Percentiles rank a stretch among this genome's conserved stretches.
Conservation (phyloP, 192 early-diverging fungal species). For the Backusella macrospora region DNA sequence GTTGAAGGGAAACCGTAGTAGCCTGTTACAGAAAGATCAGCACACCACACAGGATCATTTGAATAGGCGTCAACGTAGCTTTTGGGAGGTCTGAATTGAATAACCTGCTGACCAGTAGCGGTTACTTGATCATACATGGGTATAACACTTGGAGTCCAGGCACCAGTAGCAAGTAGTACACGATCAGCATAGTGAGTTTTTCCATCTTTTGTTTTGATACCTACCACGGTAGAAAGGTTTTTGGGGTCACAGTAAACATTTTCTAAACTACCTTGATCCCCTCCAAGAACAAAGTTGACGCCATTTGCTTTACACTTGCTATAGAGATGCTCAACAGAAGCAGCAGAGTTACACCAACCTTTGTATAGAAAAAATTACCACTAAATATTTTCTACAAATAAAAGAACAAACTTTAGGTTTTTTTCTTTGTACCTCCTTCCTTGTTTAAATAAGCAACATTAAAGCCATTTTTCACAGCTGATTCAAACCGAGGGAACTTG, state of each 20-base stretch:
- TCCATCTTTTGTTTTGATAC: conserved; percentile 45
- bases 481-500: conserved; percentile 22
- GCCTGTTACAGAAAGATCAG: conserved; percentile 47
- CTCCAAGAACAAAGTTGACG: conserved; percentile 20
- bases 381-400: background rate
- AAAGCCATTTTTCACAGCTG: conserved; percentile 18
- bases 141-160: conserved; percentile 49
- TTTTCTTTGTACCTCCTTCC: conserved; percentile 15
- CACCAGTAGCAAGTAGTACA: conserved; percentile 49
- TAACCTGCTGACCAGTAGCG: conserved; percentile 52
- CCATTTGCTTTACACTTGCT: conserved; percentile 24
- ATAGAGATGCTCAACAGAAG: conserved; percentile 25
- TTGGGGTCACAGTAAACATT: background rate
- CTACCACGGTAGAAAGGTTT: conserved; percentile 24
- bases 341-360: conserved; percentile 35
- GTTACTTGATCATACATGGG: conserved; percentile 38
- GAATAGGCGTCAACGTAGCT: conserved; percentile 1
- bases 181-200: conserved; percentile 36
- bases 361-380: background rate
- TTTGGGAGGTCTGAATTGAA: conserved; percentile 46
- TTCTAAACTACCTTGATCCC: background rate
- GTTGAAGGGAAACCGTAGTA: conserved; percentile 55
- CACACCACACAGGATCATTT: conserved; percentile 53
- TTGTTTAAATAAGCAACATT: conserved; percentile 35
- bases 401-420: background rate